Conservation (phyloP, 2,329 filamentous ascomycete genomes). For the Fusarium sp. region DNA sequence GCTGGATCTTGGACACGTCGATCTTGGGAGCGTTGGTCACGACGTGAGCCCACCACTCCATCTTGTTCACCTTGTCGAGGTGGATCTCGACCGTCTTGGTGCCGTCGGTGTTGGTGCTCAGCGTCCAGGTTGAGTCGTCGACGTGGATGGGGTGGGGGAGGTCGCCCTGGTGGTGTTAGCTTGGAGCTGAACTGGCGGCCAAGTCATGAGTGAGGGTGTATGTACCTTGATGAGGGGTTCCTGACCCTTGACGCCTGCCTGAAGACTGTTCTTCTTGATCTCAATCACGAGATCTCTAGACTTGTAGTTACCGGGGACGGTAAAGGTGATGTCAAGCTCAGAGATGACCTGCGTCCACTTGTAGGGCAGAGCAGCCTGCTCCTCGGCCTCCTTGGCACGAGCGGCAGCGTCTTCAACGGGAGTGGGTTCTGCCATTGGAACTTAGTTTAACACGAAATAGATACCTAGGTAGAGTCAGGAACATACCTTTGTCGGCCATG, state of each 20-base stretch:
- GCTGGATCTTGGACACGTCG: slow-evolving; percentile 94
- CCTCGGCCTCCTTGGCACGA: slow-evolving; percentile 80
- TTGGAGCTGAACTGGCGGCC: background rate
- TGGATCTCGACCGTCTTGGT: slow-evolving; percentile 79
- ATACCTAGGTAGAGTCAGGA: background rate
- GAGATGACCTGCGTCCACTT: slow-evolving; percentile 96
- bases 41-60: slow-evolving; percentile 98
- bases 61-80: slow-evolving; percentile 95
- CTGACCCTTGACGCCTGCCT: slow-evolving; percentile 89
- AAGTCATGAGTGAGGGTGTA: slow-evolving; percentile 17
- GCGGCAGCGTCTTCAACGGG: slow-evolving; percentile 69
- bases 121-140: slow-evolving; percentile 96
- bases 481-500: slow-evolving; percentile 58
- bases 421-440: slow-evolving; percentile 58
- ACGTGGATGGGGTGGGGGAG: slow-evolving; percentile 82
- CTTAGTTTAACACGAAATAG: background rate
- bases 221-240: slow-evolving; percentile 83
- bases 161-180: slow-evolving; percentile 71
- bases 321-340: slow-evolving; percentile 84
- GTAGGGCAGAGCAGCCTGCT: slow-evolving; percentile 94
- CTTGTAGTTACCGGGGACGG: slow-evolving; percentile 85
- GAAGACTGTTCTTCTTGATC: slow-evolving; percentile 81
- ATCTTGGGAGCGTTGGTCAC: slow-evolving; percentile 89
- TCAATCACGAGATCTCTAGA: slow-evolving; percentile 85
- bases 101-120: slow-evolving; percentile 78